Base-by-base conservation (phyloP, 768 basidiomycete genomes). In the Psilocybe azurescens region DNA sequence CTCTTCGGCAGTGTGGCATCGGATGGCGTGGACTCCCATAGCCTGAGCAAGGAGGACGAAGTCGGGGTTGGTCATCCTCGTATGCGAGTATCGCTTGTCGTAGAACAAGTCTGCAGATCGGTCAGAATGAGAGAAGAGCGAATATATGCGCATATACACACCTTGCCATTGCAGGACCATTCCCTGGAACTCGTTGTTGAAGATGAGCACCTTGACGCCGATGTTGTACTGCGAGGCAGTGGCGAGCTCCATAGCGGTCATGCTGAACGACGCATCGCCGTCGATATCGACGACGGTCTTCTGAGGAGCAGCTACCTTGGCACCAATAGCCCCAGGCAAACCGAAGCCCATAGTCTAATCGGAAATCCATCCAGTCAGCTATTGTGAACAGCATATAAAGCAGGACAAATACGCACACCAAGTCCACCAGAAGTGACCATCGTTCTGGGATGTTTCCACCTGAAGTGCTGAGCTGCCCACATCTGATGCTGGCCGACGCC, bases 121-220 rank as follows among this genome's bases (percentile, higher is more conserved):
- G 74, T 98, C 94, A 78, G 48, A 33, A 50, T 38, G 14, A 56
- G 20, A 14, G 44, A 50, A 51, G 28, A 18, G 57, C 49, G 48
- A 57, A 58, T 53, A 61, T 18, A 68, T 56, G 57, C 55, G 57
- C 18, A 60, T 53, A 56, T 49, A 72, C 83, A 53, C 61, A 94
- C 94, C 94, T 84, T 99, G 97, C 97, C 97, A 99, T 81, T 99
- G 97, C 33, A 94, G 79, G 11, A 99, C 97, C 97, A 99, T 99
- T 58, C 97, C 97, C 76, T 97, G 96, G 85, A 95, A 97, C 72
- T 96, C 94, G 76, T 97, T 98, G 82, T 97, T 97, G 69, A 98
- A 77, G 24, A 97, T 77, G 66, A 97, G 81, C 44, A 95, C 91
- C 78, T 99, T 99, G 72, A 98, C 94, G 61, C 97, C 97, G 65